Evolutionary conservation across 805 yeast species (phyloP), one percentile per base, ranked within the genome.

Genomic region (Pichia phayaonensis): DNA sequence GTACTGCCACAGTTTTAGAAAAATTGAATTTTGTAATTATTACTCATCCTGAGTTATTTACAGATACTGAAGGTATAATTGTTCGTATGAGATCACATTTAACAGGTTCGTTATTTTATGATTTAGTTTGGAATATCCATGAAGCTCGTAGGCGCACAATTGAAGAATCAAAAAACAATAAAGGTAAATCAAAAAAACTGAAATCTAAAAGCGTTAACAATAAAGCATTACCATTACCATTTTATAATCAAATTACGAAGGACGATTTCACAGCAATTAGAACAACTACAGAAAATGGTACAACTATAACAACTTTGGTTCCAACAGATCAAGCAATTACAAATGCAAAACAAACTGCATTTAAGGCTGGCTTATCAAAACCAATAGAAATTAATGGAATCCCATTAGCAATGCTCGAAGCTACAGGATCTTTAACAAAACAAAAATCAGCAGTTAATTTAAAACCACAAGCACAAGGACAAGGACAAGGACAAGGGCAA

Each of bases 101-200:
- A 58, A 86, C 97, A 0, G 96, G 94, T 1, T 89, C 97, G 0
- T 67, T 90, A 47, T 90, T 90, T 60, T 90, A 90, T 63, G 97
- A 90, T 66, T 73, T 90, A 47, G 92, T 90, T 13, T 90, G 96
- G 90, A 86, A 95, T 64, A 84, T 90, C 45, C 97, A 90, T 66
- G 97, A 90, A 62, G 97, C 96, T 0, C 75, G 95, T 63, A 74
- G 97, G 63, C 72, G 95, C 48, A 75, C 77, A 38, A 59, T 75
- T 45, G 77, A 74, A 52, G 66, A 65, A 42, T 45, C 46, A 16
- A 71, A 72, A 29, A 62, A 67, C 38, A 64, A 67, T 8, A 52
- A 24, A 20, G 24, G 31, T 10, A 44, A n/a, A 1, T 29, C 44
- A 2, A 41, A 49, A 15, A 26, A 45, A 4, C 3, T 10, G 2